Percentiles rank a stretch among this genome's conserved stretches.
phyloP scores from a whole-genome alignment of 371 early-diverging fungal genomes.

The Dipsacomyces acuminosporus region DNA sequence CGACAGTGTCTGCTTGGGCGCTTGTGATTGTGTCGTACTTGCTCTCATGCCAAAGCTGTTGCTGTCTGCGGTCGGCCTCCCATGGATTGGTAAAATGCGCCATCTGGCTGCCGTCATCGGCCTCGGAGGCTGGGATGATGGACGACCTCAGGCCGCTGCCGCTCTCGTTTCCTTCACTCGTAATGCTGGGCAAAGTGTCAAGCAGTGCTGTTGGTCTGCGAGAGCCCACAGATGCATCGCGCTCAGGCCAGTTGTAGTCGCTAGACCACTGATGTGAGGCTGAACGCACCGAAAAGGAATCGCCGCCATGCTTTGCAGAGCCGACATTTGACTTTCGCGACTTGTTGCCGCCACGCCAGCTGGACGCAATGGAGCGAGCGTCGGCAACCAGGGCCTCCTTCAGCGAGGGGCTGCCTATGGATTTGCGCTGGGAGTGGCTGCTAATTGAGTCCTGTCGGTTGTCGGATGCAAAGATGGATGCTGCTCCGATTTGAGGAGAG shows the following conservation, averaged over 20 bases:
- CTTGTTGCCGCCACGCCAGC: conserved; percentile 16
- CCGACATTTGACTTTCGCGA: conserved; percentile 29
- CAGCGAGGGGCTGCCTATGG: conserved; percentile 28
- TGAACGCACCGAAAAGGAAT: conserved; percentile 13
- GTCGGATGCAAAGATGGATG: conserved; percentile 17
- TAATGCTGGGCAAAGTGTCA: conserved; percentile 10
- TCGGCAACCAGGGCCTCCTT: conserved; percentile 29
- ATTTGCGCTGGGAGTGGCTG: conserved; percentile 17
- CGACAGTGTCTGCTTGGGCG: not conserved
- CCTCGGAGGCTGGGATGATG: conserved; percentile 15
- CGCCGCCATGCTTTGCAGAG: conserved; percentile 14
- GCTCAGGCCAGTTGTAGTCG: conserved; percentile 29
- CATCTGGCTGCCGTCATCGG: conserved; percentile 18
- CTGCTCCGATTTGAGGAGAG: conserved; percentile 3
- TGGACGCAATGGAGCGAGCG: conserved; percentile 38
- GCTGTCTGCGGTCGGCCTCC: conserved; percentile 36
- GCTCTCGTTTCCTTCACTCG: conserved; percentile 7
- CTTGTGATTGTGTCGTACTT: not conserved
- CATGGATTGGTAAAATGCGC: conserved; percentile 43
- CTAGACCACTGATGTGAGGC: conserved; percentile 22
- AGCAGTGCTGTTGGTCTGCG: conserved; percentile 25
- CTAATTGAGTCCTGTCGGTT: conserved; percentile 23
- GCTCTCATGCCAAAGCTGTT: conserved; percentile 7
- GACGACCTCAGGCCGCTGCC: conserved; percentile 3
- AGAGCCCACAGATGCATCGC: conserved; percentile 31